Evolutionary conservation across 176 grass and related monocot species (phyloP).

Genomic region (Pontederia crassipes): DNA sequence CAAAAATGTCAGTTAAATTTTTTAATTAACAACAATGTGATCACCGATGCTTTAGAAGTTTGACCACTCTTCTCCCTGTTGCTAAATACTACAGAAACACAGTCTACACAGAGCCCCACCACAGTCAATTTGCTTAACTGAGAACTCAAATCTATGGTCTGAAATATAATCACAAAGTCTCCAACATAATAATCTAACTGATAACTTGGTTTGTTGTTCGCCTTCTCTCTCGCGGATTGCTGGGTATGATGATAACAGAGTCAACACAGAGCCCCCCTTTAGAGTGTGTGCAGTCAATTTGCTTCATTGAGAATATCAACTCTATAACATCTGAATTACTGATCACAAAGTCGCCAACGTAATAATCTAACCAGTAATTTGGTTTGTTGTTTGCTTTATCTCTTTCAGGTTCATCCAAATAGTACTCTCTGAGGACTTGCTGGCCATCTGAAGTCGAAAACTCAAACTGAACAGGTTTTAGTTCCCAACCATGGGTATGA

Average conservation of each 20-base stretch:
- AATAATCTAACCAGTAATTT: slow-evolving; percentile 6
- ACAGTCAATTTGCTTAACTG: slow-evolving; percentile 16
- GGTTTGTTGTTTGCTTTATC: neutral
- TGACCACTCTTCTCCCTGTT: neutral
- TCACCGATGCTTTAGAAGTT: no score
- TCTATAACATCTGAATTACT: slow-evolving; percentile 8
- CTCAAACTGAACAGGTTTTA: slow-evolving; percentile 7
- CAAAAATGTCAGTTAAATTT: no score
- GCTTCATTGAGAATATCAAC: slow-evolving; percentile 18
- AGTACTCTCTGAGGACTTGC: slow-evolving; percentile 1
- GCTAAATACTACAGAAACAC: neutral
- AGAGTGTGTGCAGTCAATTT: slow-evolving; percentile 18
- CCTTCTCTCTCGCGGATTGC: neutral
- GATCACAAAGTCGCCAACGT: slow-evolving; percentile 14
- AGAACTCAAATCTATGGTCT: slow-evolving; percentile 9
- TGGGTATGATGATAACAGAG: slow-evolving; percentile 6
- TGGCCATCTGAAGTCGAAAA: slow-evolving; percentile 18
- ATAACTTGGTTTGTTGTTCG: neutral
- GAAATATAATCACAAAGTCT: slow-evolving; percentile 13
- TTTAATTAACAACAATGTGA: no score
- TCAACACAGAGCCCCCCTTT: slow-evolving; percentile 17
- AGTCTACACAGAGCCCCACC: slow-evolving; percentile 10
- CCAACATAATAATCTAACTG: slow-evolving; percentile 10
- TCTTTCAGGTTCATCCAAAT: slow-evolving; percentile 9
- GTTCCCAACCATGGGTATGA: slow-evolving; percentile 16